Base-by-base conservation (phyloP, 371 early-diverging fungal species). In the Rhizomucor miehei region DNA sequence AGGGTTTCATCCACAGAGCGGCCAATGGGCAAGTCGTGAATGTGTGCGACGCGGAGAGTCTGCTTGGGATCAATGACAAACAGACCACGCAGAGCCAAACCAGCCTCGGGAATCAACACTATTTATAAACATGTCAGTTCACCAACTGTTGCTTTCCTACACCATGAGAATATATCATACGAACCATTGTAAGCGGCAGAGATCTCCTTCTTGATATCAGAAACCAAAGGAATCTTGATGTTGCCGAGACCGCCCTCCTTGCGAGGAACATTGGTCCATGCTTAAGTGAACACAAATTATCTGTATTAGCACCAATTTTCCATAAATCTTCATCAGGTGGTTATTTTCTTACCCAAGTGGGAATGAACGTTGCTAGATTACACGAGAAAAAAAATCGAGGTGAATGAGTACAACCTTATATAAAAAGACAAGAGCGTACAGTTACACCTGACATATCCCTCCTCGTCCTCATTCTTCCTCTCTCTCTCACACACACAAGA, bases 51-150 rank as follows among this genome's bases (percentile, higher is more conserved):
- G 55, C 90, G 88, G 46, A 97, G 82, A 51, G 78, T 84, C 56
- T 87, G 86, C 65, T 93, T 86, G 35, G 92, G 92, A 68, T 97
- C 97, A 56, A 99, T 93, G 65, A 99, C 88, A 67, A 97, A 95
- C 44, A 90, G 79, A 54, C 91, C 92, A 58, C 93, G 88, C 25
- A 72, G 66, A 60, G 73, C 63, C 14, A 82, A 51, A 51, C 88
- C 89, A 23, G 74, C 81, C 2, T 78, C 79, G 58, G 89, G 86
- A 45, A 89, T 74, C 68, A 87, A 78, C 6, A 93, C 87, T 52
- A 61, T n/a, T n/a, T n/a, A n/a, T n/a, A n/a, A n/a, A n/a, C n/a
- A n/a, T n/a, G n/a, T n/a, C n/a, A n/a, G n/a, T n/a, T n/a, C n/a
- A n/a, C n/a, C n/a, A n/a, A n/a, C n/a, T n/a, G n/a, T n/a, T n/a